Percentiles rank a stretch among this genome's conserved stretches.
Evolutionary conservation across 2,329 filamentous ascomycete genomes (phyloP).

Genomic region (Colletotrichum cereale): DNA sequence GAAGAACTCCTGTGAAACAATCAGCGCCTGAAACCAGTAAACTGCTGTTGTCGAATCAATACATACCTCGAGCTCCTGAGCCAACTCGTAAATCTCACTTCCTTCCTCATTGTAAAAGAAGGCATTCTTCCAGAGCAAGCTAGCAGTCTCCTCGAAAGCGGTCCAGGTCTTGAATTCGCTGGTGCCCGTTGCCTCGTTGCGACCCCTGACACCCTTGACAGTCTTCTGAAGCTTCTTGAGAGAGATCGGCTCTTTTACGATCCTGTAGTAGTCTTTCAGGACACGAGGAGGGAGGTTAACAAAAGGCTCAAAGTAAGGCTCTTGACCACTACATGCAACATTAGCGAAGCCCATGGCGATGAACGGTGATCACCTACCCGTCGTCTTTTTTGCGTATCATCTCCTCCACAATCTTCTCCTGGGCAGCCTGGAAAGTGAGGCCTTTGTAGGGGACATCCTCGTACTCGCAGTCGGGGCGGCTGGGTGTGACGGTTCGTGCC

Average conservation of each 20-base stretch:
- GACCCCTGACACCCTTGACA: slow-evolving; percentile 78
- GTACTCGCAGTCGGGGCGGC: slow-evolving; percentile 65
- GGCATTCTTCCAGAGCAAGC: slow-evolving; percentile 88
- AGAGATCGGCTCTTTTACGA: slow-evolving; percentile 85
- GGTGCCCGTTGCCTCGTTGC: slow-evolving; percentile 71
- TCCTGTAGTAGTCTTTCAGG: slow-evolving; percentile 86
- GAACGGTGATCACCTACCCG: slow-evolving; percentile 60
- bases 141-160: slow-evolving; percentile 82
- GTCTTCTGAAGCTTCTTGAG: slow-evolving; percentile 82
- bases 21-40: not conserved
- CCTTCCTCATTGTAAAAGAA: slow-evolving; percentile 92
- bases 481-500: slow-evolving; percentile 51
- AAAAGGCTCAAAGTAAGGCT: slow-evolving; percentile 79
- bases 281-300: slow-evolving; percentile 80
- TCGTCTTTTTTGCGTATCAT: slow-evolving; percentile 77
- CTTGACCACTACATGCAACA: slow-evolving; percentile 69
- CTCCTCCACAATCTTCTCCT: slow-evolving; percentile 86
- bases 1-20: slow-evolving; percentile 72
- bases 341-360: slow-evolving; percentile 24
- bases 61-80: slow-evolving; percentile 81
- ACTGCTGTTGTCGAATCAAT: not conserved
- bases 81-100: slow-evolving; percentile 84
- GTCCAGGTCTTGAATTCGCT: slow-evolving; percentile 86
- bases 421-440: slow-evolving; percentile 84
- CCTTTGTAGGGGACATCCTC: slow-evolving; percentile 74